These are phyloP conservation scores for Melaleuca quinquenervia DNA, from an alignment of 345 rosid species.

Conservation along the genomic window DNA sequence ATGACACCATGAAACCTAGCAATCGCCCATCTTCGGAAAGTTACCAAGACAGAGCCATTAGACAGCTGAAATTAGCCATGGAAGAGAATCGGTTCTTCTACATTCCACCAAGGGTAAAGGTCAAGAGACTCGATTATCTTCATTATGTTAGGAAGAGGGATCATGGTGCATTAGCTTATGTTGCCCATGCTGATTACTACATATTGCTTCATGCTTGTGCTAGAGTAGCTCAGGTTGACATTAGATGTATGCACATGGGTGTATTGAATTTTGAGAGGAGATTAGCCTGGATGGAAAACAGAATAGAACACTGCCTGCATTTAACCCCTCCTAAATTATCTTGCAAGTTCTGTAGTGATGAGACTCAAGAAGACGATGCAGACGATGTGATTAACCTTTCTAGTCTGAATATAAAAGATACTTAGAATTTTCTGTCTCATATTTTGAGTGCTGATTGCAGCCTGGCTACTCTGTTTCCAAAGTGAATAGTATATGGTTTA, in stretches of 20 bases:
- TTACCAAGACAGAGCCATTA: constrained; percentile 18
- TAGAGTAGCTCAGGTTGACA: constrained; percentile 43
- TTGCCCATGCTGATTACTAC: constrained; percentile 79
- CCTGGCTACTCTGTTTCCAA: background rate
- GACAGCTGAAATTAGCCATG: constrained; percentile 49
- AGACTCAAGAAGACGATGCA: background rate
- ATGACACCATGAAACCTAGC: background rate
- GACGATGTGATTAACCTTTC: constrained; percentile 14
- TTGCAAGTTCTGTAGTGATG: constrained; percentile 33
- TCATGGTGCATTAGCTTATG: constrained; percentile 37
- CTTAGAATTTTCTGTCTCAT: background rate
- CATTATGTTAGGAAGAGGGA: constrained; percentile 53
- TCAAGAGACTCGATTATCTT: constrained; percentile 49
- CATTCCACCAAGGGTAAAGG: constrained; percentile 56
- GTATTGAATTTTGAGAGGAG: constrained; percentile 69
- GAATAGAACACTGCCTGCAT: constrained; percentile 44
- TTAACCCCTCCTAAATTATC: constrained; percentile 24
- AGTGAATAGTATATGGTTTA: background rate
- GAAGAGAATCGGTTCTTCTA: constrained; percentile 56
- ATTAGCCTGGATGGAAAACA: constrained; percentile 66
- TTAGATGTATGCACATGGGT: constrained; percentile 52
- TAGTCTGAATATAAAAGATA: constrained; percentile 3
- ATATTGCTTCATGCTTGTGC: constrained; percentile 64
- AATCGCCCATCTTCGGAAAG: constrained; percentile 2
- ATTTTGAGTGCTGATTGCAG: background rate